phyloP scores from a whole-genome alignment of 2,329 filamentous ascomycete genomes.

The Aspergillus pseudoglaucus region DNA sequence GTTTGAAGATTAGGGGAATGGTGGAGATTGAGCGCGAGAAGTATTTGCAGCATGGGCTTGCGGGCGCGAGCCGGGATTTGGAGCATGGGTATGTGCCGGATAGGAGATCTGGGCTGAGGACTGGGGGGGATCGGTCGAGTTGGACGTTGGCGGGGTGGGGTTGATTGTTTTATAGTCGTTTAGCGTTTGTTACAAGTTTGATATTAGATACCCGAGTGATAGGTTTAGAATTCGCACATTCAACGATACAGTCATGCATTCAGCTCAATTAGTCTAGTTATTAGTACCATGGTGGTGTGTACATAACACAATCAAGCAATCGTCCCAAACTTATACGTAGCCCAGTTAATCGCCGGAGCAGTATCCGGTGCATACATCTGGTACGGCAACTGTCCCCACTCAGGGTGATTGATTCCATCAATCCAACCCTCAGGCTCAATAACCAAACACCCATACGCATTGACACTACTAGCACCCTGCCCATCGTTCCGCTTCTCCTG shows the following conservation, averaged over 20 bases:
- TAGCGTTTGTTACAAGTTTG: not conserved
- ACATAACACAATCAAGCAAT: not conserved
- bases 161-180: conserved; percentile 14
- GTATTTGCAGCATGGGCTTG: conserved; percentile 48
- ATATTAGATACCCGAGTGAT: conserved; percentile 1
- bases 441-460: conserved; percentile 76
- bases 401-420: conserved; percentile 84
- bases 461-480: conserved; percentile 38
- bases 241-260: not conserved
- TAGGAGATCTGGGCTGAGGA: conserved; percentile 33
- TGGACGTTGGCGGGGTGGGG: conserved; percentile 45
- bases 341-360: conserved; percentile 36
- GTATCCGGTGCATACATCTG: conserved; percentile 38
- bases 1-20: conserved; percentile 53
- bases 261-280: not conserved
- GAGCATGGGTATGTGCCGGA: conserved; percentile 32
- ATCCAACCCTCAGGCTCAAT: conserved; percentile 93
- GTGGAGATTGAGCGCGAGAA: conserved; percentile 60
- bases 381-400: conserved; percentile 62
- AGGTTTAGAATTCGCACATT: not conserved
- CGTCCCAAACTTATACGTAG: conserved; percentile 41
- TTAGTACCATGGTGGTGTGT: not conserved
- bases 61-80: conserved; percentile 39
- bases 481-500: conserved; percentile 47
- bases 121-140: conserved; percentile 41